Evolutionary conservation across 352 stramenopile genomes (phyloP).

Genomic region (Pythium biforme): DNA sequence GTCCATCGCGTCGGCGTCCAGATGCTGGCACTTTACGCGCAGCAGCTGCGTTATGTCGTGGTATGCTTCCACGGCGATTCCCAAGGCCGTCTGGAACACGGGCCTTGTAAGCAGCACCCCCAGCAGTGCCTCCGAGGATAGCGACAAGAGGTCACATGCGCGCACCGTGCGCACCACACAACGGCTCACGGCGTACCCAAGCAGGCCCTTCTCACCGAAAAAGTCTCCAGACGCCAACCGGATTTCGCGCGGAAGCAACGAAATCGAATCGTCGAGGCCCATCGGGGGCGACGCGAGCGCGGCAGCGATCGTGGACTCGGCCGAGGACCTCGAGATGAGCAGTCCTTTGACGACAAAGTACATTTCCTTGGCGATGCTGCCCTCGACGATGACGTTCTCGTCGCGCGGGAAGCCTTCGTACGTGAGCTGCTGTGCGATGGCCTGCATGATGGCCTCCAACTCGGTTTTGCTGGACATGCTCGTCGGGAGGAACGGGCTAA

Average conservation of each 20-base stretch:
- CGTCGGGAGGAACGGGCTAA: slow-evolving; percentile 43
- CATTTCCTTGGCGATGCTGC: slow-evolving; percentile 62
- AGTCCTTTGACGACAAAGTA: slow-evolving; percentile 69
- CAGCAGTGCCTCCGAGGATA: slow-evolving; percentile 50
- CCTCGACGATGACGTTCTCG: slow-evolving; percentile 60
- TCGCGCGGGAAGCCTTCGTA: slow-evolving; percentile 69
- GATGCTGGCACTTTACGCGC: slow-evolving; percentile 9
- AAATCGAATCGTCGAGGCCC: neutral
- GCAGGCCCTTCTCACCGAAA: slow-evolving; percentile 60
- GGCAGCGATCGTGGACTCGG: slow-evolving; percentile 12
- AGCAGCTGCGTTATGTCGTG: slow-evolving; percentile 36
- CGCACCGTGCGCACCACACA: slow-evolving; percentile 32
- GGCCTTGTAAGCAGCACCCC: slow-evolving; percentile 40
- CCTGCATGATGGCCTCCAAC: slow-evolving; percentile 19
- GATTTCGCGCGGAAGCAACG: slow-evolving; percentile 35
- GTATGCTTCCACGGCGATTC: slow-evolving; percentile 49
- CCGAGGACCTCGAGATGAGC: slow-evolving; percentile 30
- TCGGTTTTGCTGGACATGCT: slow-evolving; percentile 32
- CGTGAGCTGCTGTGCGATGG: slow-evolving; percentile 47
- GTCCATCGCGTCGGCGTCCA: slow-evolving; percentile 16
- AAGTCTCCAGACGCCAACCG: slow-evolving; percentile 51
- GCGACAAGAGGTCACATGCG: slow-evolving; percentile 37
- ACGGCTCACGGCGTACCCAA: slow-evolving; percentile 46
- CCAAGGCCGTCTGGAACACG: slow-evolving; percentile 36
- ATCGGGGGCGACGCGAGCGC: slow-evolving; percentile 8